phyloP scores from a whole-genome alignment of 2,329 filamentous ascomycete genomes.

The Fusarium pseudoanthophilum region DNA sequence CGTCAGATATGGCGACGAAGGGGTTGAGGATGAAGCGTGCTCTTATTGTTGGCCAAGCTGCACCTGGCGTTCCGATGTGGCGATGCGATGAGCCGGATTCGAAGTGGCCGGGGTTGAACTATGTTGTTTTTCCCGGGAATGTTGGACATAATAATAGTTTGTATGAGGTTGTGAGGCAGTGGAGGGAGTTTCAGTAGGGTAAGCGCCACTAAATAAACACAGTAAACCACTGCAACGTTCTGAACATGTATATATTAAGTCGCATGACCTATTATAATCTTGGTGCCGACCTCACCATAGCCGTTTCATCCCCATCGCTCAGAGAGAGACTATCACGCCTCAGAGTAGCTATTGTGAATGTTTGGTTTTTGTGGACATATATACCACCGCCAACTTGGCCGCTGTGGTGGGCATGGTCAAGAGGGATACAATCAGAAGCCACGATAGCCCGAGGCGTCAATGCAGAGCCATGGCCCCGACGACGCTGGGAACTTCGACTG shows the following conservation, averaged over 20 bases:
- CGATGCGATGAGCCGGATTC: conserved; percentile 63
- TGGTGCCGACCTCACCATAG: not conserved
- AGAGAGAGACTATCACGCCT: conserved; percentile 5
- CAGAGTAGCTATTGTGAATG: not conserved
- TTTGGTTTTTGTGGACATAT: conserved; percentile 27
- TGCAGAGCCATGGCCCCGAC: conserved; percentile 7
- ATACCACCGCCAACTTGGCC: conserved; percentile 7
- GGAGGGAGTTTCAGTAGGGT: conserved; percentile 6
- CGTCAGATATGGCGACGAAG: conserved; percentile 67
- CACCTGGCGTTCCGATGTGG: conserved; percentile 68
- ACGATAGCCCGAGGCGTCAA: not conserved
- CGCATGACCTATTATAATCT: not conserved
- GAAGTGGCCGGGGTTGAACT: conserved; percentile 50
- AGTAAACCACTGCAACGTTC: not conserved
- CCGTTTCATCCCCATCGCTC: conserved; percentile 9
- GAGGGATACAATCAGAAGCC: conserved; percentile 7
- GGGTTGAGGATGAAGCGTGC: conserved; percentile 64
- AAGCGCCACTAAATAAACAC: no score
- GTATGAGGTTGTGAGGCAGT: conserved; percentile 14
- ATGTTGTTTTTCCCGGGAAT: conserved; percentile 22
- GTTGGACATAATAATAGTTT: conserved; percentile 16
- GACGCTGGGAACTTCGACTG: not conserved
- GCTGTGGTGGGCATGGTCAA: conserved; percentile 6
- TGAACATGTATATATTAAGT: no score
- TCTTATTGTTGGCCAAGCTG: conserved; percentile 66